Percentiles rank a stretch among this genome's conserved stretches.
phyloP scores from a whole-genome alignment of 1,139 yeast species.

The Blastobotrys petasosporus region DNA sequence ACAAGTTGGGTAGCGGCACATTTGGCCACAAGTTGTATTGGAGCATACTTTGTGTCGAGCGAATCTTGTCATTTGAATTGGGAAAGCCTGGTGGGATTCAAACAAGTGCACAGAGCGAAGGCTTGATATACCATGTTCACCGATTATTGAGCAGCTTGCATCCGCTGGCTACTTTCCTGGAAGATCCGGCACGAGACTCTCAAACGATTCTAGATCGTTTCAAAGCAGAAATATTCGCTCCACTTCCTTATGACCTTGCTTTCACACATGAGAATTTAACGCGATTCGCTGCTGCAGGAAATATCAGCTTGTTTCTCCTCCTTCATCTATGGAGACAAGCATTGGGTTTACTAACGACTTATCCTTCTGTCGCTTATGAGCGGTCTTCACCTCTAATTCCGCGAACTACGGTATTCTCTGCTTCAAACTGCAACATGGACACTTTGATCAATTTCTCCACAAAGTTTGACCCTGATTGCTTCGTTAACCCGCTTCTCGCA shows the following conservation, averaged over 20 bases:
- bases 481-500: slow-evolving; percentile 4
- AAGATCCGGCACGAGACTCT: not conserved
- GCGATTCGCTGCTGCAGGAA: not conserved
- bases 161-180: slow-evolving; percentile 2
- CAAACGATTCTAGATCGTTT: not conserved
- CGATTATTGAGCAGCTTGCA: not conserved
- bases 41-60: not conserved
- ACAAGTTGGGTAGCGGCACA: not conserved
- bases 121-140: not conserved
- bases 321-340: slow-evolving; percentile 8
- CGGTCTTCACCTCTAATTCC: slow-evolving; percentile 7
- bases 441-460: slow-evolving; percentile 1
- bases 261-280: not conserved
- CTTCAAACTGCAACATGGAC: not conserved
- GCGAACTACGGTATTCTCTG: not conserved
- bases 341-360: not conserved
- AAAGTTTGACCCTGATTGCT: slow-evolving; percentile 1
- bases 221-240: not conserved
- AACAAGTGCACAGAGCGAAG: not conserved
- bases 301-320: not conserved
- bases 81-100: not conserved
- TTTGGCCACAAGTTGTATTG: slow-evolving; percentile 6
- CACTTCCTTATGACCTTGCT: not conserved
- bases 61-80: not conserved
- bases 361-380: slow-evolving; percentile 5